A percentile compares a stretch with the other conserved stretches of the same genome.
Conservation (phyloP, 139 green algal genomes). For the Coccomyxa sp. region DNA sequence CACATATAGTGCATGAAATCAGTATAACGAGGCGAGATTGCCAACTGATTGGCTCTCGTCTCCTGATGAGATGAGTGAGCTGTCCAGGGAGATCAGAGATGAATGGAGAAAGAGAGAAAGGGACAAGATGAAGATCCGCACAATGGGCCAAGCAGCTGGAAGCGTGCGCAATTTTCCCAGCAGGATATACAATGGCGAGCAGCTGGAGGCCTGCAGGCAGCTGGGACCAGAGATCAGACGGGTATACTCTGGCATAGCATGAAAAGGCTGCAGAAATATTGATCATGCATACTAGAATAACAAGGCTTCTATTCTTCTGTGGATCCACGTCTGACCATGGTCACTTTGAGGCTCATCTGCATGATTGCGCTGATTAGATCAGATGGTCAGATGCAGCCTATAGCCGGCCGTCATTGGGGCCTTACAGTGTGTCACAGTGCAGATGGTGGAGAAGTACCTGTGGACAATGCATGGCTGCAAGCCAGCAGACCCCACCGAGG, state of each 20-base stretch:
- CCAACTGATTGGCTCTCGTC: not conserved
- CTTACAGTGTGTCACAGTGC: not conserved
- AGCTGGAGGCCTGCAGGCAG: not conserved
- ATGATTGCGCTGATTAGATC: not conserved
- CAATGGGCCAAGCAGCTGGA: not conserved
- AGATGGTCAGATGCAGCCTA: not conserved
- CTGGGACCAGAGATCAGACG: not conserved
- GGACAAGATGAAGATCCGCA: not conserved
- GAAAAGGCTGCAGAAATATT: not conserved
- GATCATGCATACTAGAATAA: not conserved
- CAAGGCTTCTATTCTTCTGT: no score
- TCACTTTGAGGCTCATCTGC: no score
- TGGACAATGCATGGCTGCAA: not conserved
- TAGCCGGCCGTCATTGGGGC: not conserved
- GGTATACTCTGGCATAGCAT: not conserved
- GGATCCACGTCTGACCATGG: no score
- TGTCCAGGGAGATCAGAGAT: not conserved
- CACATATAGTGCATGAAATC: not conserved
- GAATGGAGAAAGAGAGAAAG: not conserved
- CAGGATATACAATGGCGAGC: not conserved
- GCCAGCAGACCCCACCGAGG: not conserved
- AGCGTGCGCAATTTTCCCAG: not conserved
- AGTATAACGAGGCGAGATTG: not conserved
- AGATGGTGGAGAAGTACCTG: not conserved
- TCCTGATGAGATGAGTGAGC: not conserved